Evolutionary conservation across 306 rosid genomes (phyloP), one percentile per base, ranked within the genome.

Genomic region (Crataegus laevigata): DNA sequence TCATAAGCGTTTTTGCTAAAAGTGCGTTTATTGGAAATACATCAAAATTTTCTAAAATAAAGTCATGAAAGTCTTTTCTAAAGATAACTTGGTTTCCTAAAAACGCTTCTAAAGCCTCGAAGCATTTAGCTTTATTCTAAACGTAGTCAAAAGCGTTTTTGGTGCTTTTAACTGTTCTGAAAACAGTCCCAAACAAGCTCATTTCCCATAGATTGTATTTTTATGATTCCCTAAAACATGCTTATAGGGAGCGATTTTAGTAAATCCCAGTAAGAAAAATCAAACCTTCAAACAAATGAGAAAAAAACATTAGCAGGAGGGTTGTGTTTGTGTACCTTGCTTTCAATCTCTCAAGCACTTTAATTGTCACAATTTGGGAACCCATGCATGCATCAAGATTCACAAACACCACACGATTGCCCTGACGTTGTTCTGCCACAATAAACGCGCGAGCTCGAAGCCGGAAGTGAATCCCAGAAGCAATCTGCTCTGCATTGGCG

Each of bases 301-400:
- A 60, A 24, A 60, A 25, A 25, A 15, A 5, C 26, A 19, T 45
- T 28, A 60, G 32, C 4, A 1, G 21, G n/a, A 54, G 40, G 66
- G 55, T 57, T 72, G 21, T 19, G 29, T 81, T 15, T 47, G 21
- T 50, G 54, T 50, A 90, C 96, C 96, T 90, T 45, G 77, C 90
- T 74, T 84, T 86, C 72, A 88, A 81, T 74, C 91, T 84, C 84
- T 90, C 91, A 65, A 90, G 69, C 26, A 84, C 75, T 86, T 88
- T 90, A 52, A 84, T 80, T 38, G 84, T 90, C 61, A 83, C 89
- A 77, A 88, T 58, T 28, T 90, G 92, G 17, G 96, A 82, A 70
- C 84, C 89, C 96, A 90, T 86, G 57, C 92, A 84, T 42, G 96
- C 92, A 85, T 90, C 96, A 59, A 90, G 88, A 73, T 90, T 90